These are phyloP conservation scores for Cryptococcus amylolentus DNA, from an alignment of 1,284 basidiomycete species.

Conservation along the genomic window DNA sequence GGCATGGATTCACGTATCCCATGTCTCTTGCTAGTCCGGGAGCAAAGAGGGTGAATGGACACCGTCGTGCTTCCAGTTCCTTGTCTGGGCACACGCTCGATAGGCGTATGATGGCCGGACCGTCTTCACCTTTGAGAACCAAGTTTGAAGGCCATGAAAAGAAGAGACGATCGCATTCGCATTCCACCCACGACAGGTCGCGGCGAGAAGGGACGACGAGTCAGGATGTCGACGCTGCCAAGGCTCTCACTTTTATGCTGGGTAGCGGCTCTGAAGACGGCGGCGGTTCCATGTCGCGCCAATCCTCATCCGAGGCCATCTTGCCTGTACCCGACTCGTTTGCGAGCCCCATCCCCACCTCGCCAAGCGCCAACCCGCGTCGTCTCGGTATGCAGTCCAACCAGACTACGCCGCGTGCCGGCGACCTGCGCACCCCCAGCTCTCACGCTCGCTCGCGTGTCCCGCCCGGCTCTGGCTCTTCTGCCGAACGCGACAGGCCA, in stretches of 20 bases:
- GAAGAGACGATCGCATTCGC: constrained; percentile 42
- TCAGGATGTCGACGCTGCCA: constrained; percentile 47
- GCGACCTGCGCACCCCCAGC: constrained; percentile 9
- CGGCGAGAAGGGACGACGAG: constrained; percentile 21
- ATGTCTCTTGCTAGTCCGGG: constrained; percentile 5
- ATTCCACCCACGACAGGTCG: constrained; percentile 29
- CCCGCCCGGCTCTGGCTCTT: constrained; percentile 1
- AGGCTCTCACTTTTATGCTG: constrained; percentile 40
- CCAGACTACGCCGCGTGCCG: constrained; percentile 2
- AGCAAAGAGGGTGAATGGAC: background rate
- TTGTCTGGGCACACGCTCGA: constrained; percentile 9
- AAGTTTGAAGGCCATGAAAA: constrained; percentile 11
- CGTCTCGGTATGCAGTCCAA: background rate
- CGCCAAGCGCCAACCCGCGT: constrained; percentile 5
- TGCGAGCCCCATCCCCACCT: constrained; percentile 2
- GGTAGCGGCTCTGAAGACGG: constrained; percentile 21
- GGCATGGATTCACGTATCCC: constrained; percentile 2
- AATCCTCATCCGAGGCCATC: constrained; percentile 2
- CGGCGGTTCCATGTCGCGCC: constrained; percentile 7
- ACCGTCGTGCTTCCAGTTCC: constrained; percentile 16
- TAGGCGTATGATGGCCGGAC: constrained; percentile 11
- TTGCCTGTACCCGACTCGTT: constrained; percentile 18
- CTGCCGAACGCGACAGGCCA: constrained; percentile 7
- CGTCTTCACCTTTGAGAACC: constrained; percentile 16
- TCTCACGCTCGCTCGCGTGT: constrained; percentile 8